Evolutionary conservation across 345 rosid species (phyloP), one percentile per base, ranked within the genome.

Genomic region (Linum trigynum): DNA sequence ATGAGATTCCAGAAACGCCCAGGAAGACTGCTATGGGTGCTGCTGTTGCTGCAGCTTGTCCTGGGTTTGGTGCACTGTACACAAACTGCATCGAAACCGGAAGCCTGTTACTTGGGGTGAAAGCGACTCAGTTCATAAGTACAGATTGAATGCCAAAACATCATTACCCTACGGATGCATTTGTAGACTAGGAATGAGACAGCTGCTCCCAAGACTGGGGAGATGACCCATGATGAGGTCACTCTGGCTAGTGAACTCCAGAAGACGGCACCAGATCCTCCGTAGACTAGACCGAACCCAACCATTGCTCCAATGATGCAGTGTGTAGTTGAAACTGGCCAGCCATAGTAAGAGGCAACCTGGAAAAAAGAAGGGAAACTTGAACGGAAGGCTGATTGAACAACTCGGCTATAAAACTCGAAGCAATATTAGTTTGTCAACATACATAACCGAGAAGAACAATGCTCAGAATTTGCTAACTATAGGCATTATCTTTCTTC

Each of bases 271-370:
- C 91, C 92, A 66, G 88, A 61, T 59, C 99, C 99, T 5, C 99
- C 99, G 69, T 94, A 94, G 6, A 82, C 89, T 8, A 94, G 88
- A 10, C 95, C 97, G 67, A 94, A 90, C 38, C 99, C 99, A 50
- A 94, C 99, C 99, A 94, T 94, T 23, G 97, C 85, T 76, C 97
- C 99, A 4, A 94, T 86, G 23, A 90, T 90, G 71, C 97, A 94
- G 74, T 94, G 97, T 6, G 99, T 94, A 57, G 99, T 94, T 2
- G 99, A 94, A 74, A 94, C 97, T 36, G 99, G 99, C 92, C 86
- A 90, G 16, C 97, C 97, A 65, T 70, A 92, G 71, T 84, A 92
- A 14, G 98, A 92, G 5, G 98, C 90, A 15, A 92, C 89, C 98
- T 90, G 84, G 59, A 35, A 55, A 42, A 57, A 45, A 62, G 63